Percentiles rank a stretch among this genome's conserved stretches.
phyloP scores from a whole-genome alignment of 139 green algal species.

The Edaphochlamys debaryana region DNA sequence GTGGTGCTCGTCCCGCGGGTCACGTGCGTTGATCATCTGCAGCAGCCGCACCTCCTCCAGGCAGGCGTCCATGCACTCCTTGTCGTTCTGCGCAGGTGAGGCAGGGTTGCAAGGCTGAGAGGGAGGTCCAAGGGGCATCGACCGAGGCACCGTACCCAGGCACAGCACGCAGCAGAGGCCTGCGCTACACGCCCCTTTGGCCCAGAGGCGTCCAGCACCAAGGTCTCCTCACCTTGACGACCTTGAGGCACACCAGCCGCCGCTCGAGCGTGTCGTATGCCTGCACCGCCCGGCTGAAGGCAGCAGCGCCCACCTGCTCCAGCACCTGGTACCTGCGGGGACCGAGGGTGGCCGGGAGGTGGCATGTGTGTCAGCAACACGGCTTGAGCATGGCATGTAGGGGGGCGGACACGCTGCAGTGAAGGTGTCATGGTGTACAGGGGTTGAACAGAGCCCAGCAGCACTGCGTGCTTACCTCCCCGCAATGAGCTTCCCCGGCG shows the following conservation, averaged over 20 bases:
- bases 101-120: too few relatives aligned
- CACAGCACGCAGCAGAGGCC: too few relatives aligned
- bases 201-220: too few relatives aligned
- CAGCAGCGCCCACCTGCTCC: conserved; percentile 88
- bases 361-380: too few relatives aligned
- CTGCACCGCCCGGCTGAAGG: conserved; percentile 92
- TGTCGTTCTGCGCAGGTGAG: conserved; percentile 80
- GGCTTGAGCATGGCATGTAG: too few relatives aligned
- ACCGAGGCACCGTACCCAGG: too few relatives aligned
- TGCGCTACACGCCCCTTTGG: too few relatives aligned
- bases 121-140: too few relatives aligned
- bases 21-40: conserved; percentile 80
- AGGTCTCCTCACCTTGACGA: conserved; percentile 95
- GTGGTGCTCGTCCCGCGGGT: conserved; percentile 86
- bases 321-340: conserved; percentile 68
- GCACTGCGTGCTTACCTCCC: too few relatives aligned
- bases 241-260: conserved; percentile 91
- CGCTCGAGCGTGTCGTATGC: conserved; percentile 88
- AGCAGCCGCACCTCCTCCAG: conserved; percentile 95
- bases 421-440: too few relatives aligned
- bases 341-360: not conserved
- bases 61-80: conserved; percentile 95
- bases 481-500: conserved; percentile 74
- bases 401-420: too few relatives aligned
- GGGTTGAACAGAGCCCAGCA: too few relatives aligned